Conservation (phyloP, 805 yeast species). For the Saccharomycopsis oosterbeekiorum region DNA sequence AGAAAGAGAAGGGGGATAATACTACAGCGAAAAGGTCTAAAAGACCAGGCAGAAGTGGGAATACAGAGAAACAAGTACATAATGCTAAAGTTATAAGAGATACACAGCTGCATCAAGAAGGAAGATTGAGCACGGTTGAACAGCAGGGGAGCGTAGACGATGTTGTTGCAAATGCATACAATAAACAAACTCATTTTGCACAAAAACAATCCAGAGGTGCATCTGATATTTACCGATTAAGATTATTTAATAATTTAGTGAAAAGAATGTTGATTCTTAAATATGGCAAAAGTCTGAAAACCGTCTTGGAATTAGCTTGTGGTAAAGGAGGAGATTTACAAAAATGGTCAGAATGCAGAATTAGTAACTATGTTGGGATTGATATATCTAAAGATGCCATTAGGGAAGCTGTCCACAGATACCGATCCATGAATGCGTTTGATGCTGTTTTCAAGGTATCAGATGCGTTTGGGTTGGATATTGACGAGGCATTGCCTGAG, state of each 20-base stretch:
- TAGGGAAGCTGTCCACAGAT: slow-evolving; percentile 73
- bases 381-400: slow-evolving; percentile 89
- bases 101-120: slow-evolving; percentile 12
- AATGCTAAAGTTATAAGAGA: slow-evolving; percentile 12
- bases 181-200: slow-evolving; percentile 67
- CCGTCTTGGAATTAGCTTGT: slow-evolving; percentile 81
- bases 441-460: slow-evolving; percentile 85
- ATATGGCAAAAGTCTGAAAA: slow-evolving; percentile 42
- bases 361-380: slow-evolving; percentile 75
- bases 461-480: slow-evolving; percentile 69
- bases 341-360: slow-evolving; percentile 71
- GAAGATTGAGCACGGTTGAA: slow-evolving; percentile 11
- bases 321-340: slow-evolving; percentile 97
- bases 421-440: slow-evolving; percentile 48
- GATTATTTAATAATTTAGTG: slow-evolving; percentile 87
- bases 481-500: slow-evolving; percentile 71
- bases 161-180: slow-evolving; percentile 75
- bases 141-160: slow-evolving; percentile 40
- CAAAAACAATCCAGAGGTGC: slow-evolving; percentile 51
- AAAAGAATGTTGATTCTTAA: slow-evolving; percentile 77
- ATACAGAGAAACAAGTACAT: slow-evolving; percentile 21
- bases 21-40: slow-evolving; percentile 4
- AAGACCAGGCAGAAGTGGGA: slow-evolving; percentile 21
- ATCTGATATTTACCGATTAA: slow-evolving; percentile 76
- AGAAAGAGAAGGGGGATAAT: not conserved